Conservation (phyloP, 345 rosid genomes). For the Lumnitzera littorea region DNA sequence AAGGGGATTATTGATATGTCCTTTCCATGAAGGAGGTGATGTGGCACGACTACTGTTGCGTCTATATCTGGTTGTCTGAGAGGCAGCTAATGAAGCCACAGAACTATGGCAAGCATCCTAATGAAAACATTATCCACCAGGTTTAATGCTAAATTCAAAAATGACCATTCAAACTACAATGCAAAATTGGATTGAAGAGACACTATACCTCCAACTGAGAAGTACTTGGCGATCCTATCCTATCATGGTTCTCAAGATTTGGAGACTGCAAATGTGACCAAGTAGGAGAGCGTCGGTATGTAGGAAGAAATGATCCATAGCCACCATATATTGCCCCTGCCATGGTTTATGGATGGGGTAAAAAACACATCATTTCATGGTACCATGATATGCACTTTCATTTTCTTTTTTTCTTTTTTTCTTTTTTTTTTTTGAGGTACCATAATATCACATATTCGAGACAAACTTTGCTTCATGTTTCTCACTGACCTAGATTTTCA, state of each 20-base stretch:
- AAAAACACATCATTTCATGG: constrained; percentile 18
- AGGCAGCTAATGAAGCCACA: constrained; percentile 28
- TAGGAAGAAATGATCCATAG: constrained; percentile 90
- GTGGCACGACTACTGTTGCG: constrained; percentile 22
- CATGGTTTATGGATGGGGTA: constrained; percentile 22
- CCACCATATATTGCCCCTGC: constrained; percentile 96
- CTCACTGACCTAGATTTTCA: constrained; percentile 82
- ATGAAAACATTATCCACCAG: constrained; percentile 10
- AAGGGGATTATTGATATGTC: constrained; percentile 23
- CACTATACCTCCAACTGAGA: constrained; percentile 52
- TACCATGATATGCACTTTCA: no score
- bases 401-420: no score
- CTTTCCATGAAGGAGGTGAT: constrained; percentile 30
- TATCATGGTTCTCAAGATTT: constrained; percentile 35
- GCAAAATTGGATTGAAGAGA: no score
- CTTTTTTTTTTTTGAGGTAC: not conserved
- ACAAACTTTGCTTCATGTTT: constrained; percentile 19
- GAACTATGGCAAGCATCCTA: constrained; percentile 45
- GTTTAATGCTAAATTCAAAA: no score
- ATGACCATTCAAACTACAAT: no score
- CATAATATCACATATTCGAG: constrained; percentile 16
- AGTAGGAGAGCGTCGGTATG: constrained; percentile 72
- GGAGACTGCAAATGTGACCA: constrained; percentile 57
- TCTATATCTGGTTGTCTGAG: constrained; percentile 37
- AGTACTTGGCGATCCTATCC: constrained; percentile 52